Evolutionary conservation across 192 early-diverging fungal species (phyloP).

Genomic region (Gonapodya prolifera): DNA sequence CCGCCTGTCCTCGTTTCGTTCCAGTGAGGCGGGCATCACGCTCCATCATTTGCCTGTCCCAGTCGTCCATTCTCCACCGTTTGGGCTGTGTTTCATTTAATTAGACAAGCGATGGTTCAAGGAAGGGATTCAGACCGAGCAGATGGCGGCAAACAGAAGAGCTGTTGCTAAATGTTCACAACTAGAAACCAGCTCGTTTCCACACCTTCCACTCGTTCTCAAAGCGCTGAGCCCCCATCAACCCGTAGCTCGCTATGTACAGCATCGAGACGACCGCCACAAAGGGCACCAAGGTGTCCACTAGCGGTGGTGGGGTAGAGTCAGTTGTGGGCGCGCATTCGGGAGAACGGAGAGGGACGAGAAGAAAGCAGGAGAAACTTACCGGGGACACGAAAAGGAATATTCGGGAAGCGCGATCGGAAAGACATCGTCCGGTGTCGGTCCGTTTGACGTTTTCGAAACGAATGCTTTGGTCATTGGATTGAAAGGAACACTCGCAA

Average conservation of each 20-base stretch:
- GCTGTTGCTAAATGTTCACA: neutral
- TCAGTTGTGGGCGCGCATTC: neutral
- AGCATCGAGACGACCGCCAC: neutral
- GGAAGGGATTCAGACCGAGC: no score
- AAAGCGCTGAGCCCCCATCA: neutral
- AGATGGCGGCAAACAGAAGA: no score
- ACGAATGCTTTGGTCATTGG: no score
- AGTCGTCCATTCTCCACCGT: slow-evolving; percentile 4
- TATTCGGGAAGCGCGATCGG: neutral
- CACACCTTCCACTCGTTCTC: slow-evolving; percentile 6
- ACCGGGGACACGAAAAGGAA: neutral
- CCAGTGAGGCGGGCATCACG: neutral
- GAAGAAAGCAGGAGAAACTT: neutral
- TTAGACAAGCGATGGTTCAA: no score
- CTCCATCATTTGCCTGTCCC: slow-evolving; percentile 4
- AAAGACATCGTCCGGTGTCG: neutral
- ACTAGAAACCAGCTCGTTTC: no score
- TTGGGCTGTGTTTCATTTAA: neutral
- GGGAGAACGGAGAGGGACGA: neutral
- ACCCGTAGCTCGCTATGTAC: neutral
- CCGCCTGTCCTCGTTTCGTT: neutral
- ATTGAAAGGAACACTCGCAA: no score
- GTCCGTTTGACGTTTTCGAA: no score
- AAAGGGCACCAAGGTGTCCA: neutral
- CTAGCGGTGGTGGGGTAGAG: neutral